phyloP scores from a whole-genome alignment of 1,284 basidiomycete species.

The Fomitiporia mediterranea region DNA sequence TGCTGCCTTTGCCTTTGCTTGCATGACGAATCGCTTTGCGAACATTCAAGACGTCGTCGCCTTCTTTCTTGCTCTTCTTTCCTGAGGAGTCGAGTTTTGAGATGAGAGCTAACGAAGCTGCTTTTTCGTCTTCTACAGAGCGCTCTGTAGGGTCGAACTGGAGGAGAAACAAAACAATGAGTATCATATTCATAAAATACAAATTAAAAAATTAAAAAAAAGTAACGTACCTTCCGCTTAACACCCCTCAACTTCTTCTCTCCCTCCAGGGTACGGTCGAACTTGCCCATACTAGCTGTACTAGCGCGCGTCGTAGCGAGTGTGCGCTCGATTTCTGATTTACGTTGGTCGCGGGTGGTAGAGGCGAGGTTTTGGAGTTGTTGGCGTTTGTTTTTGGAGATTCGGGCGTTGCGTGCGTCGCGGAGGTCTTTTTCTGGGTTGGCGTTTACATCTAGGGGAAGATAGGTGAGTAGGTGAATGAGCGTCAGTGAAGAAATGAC shows the following conservation, averaged over 20 bases:
- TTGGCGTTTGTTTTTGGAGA: constrained; percentile 85
- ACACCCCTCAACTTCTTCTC: constrained; percentile 86
- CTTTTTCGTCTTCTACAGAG: constrained; percentile 63
- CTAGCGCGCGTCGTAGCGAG: constrained; percentile 77
- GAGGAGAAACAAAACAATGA: background rate
- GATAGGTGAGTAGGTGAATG: background rate
- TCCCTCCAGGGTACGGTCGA: constrained; percentile 86
- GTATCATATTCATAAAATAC: background rate
- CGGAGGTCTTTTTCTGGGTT: constrained; percentile 79
- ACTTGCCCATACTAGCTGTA: constrained; percentile 91
- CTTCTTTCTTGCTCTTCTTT: constrained; percentile 55
- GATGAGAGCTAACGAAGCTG: constrained; percentile 69
- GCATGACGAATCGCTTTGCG: constrained; percentile 84
- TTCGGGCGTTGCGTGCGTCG: constrained; percentile 72
- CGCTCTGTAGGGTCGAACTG: constrained; percentile 81
- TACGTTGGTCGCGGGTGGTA: constrained; percentile 49
- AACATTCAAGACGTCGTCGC: constrained; percentile 64
- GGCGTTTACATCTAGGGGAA: constrained; percentile 54
- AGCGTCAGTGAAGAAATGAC: constrained; percentile 22
- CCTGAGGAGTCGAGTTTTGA: constrained; percentile 70
- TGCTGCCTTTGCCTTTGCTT: constrained; percentile 62
- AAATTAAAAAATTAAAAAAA: constrained; percentile 14
- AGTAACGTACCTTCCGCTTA: constrained; percentile 81
- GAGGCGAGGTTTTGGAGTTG: constrained; percentile 63
- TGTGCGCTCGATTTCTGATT: constrained; percentile 72